Evolutionary conservation across 306 rosid species (phyloP), one percentile per base, ranked within the genome.

Genomic region (Echinosophora koreensis): DNA sequence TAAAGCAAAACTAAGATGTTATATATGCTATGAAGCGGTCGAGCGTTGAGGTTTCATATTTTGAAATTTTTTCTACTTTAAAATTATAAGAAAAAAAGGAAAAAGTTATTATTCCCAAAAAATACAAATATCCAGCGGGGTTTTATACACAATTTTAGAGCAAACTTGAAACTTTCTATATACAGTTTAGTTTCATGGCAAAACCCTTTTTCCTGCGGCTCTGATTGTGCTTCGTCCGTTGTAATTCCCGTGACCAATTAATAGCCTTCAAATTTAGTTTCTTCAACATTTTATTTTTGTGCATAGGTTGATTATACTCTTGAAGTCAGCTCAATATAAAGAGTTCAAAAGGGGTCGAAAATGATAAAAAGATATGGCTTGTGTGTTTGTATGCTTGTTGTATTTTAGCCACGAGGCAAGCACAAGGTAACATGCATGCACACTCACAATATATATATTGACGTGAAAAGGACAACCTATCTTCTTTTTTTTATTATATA

Each of bases 391-490:
- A 6, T 3, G 54, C 4, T 15, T 3, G 7, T 4, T 58, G 16
- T 57, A 9, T 57, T 3, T 58, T 27, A 28, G 54, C 5, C 37
- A 5, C 7, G 71, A 42, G 54, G 55, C 15, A 3, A 37, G 14
- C 13, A 12, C 11, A 61, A 61, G 8, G 46, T 41, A 41, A 32
- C 71, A 49, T 46, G 73, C 73, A 68, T 68, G 73, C 73, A 68
- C 38, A 14, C 12, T 13, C 13, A 66, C 41, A 54, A 64, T 16
- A 27, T 64, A 17, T 62, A 17, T 62, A 37, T 38, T 66, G 22
- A 67, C 57, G 57, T 67, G n/a, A 47, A 67, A 27, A 7, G 59
- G 10, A 68, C 44, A 67, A 13, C 27, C 16, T 42, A 67, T 7
- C 16, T 17, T 22, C 1, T 22, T 22, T 22, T 22, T 22, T 22